phyloP scores from a whole-genome alignment of 805 yeast genomes.

The Saccharomycopsis sp. region DNA sequence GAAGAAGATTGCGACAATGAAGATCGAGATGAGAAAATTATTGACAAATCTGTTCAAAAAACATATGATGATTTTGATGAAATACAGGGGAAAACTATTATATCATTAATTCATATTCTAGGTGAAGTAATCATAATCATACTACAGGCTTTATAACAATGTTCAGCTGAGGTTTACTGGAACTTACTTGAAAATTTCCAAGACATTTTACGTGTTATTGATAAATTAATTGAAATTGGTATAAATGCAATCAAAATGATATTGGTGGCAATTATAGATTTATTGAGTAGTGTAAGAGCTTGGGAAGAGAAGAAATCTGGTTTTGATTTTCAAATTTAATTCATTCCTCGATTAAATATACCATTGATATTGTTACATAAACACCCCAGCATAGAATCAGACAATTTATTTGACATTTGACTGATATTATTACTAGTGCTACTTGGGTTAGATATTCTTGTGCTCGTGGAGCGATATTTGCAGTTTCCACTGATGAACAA shows the following conservation, averaged over 20 bases:
- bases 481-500: constrained; percentile 3
- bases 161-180: constrained; percentile 8
- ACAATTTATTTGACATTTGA: constrained; percentile 13
- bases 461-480: constrained; percentile 17
- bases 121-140: constrained; percentile 7
- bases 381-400: constrained; percentile 11
- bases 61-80: constrained; percentile 10
- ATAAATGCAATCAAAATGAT: constrained; percentile 12
- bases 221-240: constrained; percentile 14
- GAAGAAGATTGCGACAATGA: neutral
- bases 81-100: constrained; percentile 5
- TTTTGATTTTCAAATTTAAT: constrained; percentile 16
- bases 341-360: constrained; percentile 10
- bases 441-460: constrained; percentile 21
- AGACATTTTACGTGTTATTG: constrained; percentile 13
- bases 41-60: constrained; percentile 9
- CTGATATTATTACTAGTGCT: constrained; percentile 6
- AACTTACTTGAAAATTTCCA: constrained; percentile 16
- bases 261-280: constrained; percentile 13
- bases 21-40: constrained; percentile 8
- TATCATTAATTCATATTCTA: neutral
- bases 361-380: constrained; percentile 16
- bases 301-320: constrained; percentile 17
- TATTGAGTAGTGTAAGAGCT: constrained; percentile 2
- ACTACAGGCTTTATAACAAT: constrained; percentile 4